Evolutionary conservation across 2,329 filamentous ascomycete species (phyloP).

Genomic region (Furcasterigmium sp.): DNA sequence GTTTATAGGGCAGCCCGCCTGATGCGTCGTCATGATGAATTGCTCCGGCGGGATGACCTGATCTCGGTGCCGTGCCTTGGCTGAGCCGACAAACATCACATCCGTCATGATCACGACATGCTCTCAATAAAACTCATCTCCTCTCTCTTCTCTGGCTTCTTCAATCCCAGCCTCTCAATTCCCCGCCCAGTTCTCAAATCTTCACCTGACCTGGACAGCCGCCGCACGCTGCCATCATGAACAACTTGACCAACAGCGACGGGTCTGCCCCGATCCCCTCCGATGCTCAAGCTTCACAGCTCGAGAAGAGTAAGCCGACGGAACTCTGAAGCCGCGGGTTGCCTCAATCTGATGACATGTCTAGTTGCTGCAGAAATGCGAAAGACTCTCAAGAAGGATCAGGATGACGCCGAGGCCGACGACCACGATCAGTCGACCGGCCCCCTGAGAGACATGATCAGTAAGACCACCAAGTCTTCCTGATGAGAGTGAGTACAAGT

Average conservation of each 20-base stretch:
- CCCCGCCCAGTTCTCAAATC: no score
- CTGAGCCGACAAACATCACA: neutral
- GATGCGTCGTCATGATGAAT: neutral
- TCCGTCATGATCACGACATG: neutral
- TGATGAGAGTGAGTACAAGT: neutral
- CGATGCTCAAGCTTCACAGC: neutral
- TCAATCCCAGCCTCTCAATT: no score
- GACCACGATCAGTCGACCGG: neutral
- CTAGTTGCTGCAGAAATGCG: neutral
- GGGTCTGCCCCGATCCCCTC: neutral
- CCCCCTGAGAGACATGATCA: constrained; percentile 1
- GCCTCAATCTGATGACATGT: no score
- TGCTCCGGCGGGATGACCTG: neutral
- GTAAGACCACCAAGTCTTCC: neutral
- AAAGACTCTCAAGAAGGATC: neutral
- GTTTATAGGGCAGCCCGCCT: neutral
- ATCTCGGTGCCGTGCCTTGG: neutral
- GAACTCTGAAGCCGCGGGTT: no score
- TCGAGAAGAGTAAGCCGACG: neutral
- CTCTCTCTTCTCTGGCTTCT: neutral
- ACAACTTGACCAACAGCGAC: neutral
- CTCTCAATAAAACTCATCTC: neutral
- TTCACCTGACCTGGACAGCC: neutral
- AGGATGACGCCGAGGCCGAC: neutral
- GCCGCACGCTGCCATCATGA: neutral